Evolutionary conservation across 441 rosid genomes (phyloP).

Genomic region (Metrosideros polymorpha): DNA sequence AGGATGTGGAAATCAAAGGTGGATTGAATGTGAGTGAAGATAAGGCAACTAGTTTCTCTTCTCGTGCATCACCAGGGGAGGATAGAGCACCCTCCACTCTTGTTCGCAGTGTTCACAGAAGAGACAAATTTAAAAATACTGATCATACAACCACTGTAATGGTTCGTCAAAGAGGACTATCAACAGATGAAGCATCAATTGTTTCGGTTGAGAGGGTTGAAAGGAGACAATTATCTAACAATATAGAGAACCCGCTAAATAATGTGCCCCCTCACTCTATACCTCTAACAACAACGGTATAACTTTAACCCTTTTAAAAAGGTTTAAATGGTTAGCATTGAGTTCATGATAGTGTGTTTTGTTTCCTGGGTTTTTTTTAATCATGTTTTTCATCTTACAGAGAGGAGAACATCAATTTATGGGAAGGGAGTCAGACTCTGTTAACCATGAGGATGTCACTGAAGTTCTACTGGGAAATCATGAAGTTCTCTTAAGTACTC

Average conservation of each 20-base stretch:
- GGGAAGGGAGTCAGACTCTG: slow-evolving; percentile 30
- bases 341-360: background rate
- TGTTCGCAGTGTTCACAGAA: background rate
- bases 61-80: background rate
- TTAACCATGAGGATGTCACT: slow-evolving; percentile 26
- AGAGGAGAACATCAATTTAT: slow-evolving; percentile 52
- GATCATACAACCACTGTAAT: background rate
- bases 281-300: background rate
- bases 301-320: background rate
- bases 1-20: background rate
- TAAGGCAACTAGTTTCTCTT: background rate
- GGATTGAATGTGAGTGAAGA: background rate
- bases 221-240: background rate
- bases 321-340: background rate
- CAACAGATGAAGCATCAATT: background rate
- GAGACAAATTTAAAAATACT: background rate
- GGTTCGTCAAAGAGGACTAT: background rate
- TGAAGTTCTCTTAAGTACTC: slow-evolving; percentile 53
- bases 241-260: background rate
- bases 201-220: background rate
- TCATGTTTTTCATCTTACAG: slow-evolving; percentile 24
- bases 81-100: background rate
- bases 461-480: slow-evolving; percentile 72
- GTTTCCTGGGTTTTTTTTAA: background rate
- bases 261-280: background rate